Base-by-base conservation (phyloP, 768 basidiomycete species). In the Tephrocybe sp. region DNA sequence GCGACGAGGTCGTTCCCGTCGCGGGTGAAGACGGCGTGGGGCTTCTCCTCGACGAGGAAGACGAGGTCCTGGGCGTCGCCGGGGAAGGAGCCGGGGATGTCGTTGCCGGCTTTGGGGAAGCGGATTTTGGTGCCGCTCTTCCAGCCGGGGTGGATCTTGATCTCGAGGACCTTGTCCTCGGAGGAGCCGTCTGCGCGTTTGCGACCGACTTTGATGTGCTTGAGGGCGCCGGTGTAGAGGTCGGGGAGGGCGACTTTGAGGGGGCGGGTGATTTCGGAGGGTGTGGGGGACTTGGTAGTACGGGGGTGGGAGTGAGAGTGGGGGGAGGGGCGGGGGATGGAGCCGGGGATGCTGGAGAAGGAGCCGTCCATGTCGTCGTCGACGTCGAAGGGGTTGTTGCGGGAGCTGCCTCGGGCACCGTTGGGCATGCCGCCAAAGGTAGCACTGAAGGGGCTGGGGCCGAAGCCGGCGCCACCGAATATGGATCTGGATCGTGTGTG, bases 41-140 rank as follows among this genome's bases (percentile, higher is more conserved):
- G 85, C 70, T 96, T 98, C 71, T 98, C 93, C 68, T 97, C 95
- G n/a, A 97, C 83, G 41, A 96, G 83, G 64, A 99, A 98, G 26
- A 94, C 94, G n/a, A 99, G 78, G 65, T 95, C 92, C 62, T 94
- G 93, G 12, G 88, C 66, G 40, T 86, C 86, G 10, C 88, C 86
- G 28, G 55, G 30, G 0, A 72, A 64, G 46, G 79, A 76, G 61
- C 93, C 92, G 0, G 72, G 64, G 45, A 78, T 76, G 61, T 94
- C 93, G 67, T 98, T 94, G 2, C 93, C 93, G 9, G 91, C 87
- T 18, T 82, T 81, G 0, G 90, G 83, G 69, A 95, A 98, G 36
- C 91, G 85, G 53, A 98, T 80, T 72, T 96, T 97, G 15, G 96
- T 98, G 0, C 96, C 96, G 54, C 83, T 83, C 78, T 98, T 98